Evolutionary conservation across 2,329 filamentous ascomycete genomes (phyloP).

Genomic region (Torrubiella hemipterigena): DNA sequence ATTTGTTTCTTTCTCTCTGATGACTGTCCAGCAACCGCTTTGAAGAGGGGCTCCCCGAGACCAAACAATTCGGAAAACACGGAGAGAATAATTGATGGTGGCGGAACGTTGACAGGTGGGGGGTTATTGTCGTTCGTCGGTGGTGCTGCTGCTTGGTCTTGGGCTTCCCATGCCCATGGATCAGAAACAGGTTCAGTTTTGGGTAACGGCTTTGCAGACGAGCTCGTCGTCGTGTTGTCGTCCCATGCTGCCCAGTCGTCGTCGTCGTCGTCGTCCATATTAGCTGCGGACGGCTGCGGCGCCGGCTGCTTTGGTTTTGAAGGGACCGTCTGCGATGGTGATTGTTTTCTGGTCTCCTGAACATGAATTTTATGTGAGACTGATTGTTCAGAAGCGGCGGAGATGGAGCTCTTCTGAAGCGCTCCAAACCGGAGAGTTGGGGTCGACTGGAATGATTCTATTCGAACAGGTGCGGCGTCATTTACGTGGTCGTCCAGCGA

Average conservation of each 20-base stretch:
- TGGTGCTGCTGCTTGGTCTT: conserved; percentile 17
- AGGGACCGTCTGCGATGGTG: too few species aligned
- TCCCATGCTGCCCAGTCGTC: conserved; percentile 43
- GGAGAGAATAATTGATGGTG: conserved; percentile 71
- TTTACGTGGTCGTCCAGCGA: too few species aligned
- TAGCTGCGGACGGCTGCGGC: too few species aligned
- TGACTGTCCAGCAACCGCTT: conserved; percentile 47
- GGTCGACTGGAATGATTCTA: too few species aligned
- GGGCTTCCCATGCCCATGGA: conserved; percentile 39
- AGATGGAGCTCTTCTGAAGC: too few species aligned
- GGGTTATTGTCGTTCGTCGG: conserved; percentile 21
- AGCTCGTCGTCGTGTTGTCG: too few species aligned
- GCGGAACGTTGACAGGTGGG: conserved; percentile 79
- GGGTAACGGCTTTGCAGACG: conserved; percentile 7
- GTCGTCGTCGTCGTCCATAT: conserved; percentile 20
- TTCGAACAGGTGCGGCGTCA: too few species aligned
- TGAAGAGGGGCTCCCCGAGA: conserved; percentile 54
- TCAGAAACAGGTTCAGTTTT: conserved; percentile 11
- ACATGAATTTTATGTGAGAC: too few species aligned
- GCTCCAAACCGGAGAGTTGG: too few species aligned
- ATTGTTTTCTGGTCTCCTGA: too few species aligned
- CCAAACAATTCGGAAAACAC: conserved; percentile 62
- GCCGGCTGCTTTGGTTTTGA: too few species aligned
- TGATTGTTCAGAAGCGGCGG: too few species aligned
- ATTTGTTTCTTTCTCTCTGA: conserved; percentile 49